Conservation (phyloP, 2,329 filamentous ascomycete genomes). For the Alternaria viburni region DNA sequence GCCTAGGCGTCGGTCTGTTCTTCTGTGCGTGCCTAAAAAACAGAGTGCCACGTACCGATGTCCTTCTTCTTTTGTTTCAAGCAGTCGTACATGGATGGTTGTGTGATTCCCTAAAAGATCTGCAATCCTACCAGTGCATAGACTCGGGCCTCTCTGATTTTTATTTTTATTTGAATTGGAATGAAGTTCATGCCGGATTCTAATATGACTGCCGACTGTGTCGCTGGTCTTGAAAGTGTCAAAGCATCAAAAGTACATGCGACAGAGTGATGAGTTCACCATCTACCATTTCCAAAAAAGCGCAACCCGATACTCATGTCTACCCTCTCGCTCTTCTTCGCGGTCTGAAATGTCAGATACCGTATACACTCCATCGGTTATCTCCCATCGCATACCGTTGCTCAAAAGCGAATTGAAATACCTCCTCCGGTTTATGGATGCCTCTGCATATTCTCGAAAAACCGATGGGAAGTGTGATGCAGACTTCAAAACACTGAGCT, state of each 20-base stretch:
- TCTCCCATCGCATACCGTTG: neutral
- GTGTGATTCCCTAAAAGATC: neutral
- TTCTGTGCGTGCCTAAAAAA: neutral
- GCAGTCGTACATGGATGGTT: fast-evolving
- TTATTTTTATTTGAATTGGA: neutral
- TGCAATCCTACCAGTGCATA: neutral
- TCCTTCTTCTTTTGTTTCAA: neutral
- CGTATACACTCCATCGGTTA: neutral
- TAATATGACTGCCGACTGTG: neutral
- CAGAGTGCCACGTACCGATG: neutral
- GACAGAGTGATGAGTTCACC: neutral
- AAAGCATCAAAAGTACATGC: neutral
- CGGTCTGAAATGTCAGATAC: fast-evolving
- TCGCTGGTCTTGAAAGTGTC: neutral
- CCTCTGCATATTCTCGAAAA: neutral
- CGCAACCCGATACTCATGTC: neutral
- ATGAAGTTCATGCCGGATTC: neutral
- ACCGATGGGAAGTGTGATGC: neutral
- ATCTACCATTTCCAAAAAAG: too few species aligned
- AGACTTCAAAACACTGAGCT: neutral
- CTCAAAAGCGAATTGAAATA: neutral
- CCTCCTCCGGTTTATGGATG: neutral
- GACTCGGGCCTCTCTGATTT: neutral
- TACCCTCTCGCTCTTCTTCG: neutral
- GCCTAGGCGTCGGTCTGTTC: neutral